A percentile compares a stretch with the other conserved stretches of the same genome.
These are phyloP conservation scores for Dispira simplex DNA, from an alignment of 192 early-diverging fungal species.

Conservation along the genomic window DNA sequence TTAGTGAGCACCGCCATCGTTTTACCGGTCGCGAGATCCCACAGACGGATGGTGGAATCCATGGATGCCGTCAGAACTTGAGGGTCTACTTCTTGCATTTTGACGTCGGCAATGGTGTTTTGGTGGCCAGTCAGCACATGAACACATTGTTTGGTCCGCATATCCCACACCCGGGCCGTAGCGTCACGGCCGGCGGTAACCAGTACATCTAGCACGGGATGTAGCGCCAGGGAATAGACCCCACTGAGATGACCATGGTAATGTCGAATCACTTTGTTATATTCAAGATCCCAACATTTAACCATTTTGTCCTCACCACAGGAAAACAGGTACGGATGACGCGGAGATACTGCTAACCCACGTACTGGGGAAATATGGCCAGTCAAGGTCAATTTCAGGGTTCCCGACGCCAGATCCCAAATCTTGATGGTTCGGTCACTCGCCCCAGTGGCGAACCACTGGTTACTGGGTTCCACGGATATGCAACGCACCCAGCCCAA, in stretches of 20 bases:
- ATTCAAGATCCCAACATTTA: conserved; percentile 99
- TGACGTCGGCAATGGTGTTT: conserved; percentile 70
- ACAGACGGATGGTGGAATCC: conserved; percentile 86
- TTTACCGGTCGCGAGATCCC: conserved; percentile 97
- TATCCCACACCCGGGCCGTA: conserved; percentile 94
- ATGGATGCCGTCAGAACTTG: conserved; percentile 90
- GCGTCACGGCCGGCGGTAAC: conserved; percentile 94
- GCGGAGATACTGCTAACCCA: conserved; percentile 80
- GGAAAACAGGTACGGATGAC: conserved; percentile 97
- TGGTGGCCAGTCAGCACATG: conserved; percentile 81
- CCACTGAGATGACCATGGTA: conserved; percentile 97
- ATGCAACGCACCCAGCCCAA: conserved; percentile 91
- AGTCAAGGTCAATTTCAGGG: conserved; percentile 85
- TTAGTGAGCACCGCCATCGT: conserved; percentile 86
- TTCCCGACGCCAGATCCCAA: conserved; percentile 98
- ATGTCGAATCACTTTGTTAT: conserved; percentile 97
- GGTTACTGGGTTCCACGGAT: conserved; percentile 86
- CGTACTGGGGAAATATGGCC: conserved; percentile 94
- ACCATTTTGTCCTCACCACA: conserved; percentile 97
- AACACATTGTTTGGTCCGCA: conserved; percentile 87
- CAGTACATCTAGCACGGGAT: conserved; percentile 88
- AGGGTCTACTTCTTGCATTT: conserved; percentile 90
- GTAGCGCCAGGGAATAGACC: conserved; percentile 79
- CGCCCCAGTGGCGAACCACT: conserved; percentile 98
- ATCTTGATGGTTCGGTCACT: conserved; percentile 98